A percentile compares a stretch with the other conserved stretches of the same genome.
Evolutionary conservation across 2,329 filamentous ascomycete genomes (phyloP).

Genomic region (Alternaria tenuissima): DNA sequence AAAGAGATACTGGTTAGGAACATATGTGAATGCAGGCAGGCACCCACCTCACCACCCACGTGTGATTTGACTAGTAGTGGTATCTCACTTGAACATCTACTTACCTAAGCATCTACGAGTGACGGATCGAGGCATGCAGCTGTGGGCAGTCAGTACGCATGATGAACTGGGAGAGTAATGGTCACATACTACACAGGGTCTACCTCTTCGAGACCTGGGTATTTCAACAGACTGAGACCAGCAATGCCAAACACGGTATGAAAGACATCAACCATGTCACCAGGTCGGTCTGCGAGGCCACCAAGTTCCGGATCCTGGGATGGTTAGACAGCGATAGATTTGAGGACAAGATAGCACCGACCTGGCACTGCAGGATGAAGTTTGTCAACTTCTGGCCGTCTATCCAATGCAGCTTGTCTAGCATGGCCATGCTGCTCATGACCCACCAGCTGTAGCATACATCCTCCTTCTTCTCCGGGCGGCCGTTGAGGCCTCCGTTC

Average conservation of each 20-base stretch:
- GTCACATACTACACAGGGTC: conserved; percentile 83
- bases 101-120: conserved; percentile 46
- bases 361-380: conserved; percentile 89
- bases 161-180: neutral
- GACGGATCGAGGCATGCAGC: conserved; percentile 53
- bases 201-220: conserved; percentile 78
- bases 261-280: conserved; percentile 96
- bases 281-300: conserved; percentile 88
- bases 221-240: conserved; percentile 83
- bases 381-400: conserved; percentile 77
- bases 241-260: conserved; percentile 91
- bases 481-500: conserved; percentile 88
- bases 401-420: conserved; percentile 90
- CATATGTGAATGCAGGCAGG: neutral
- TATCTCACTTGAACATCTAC: neutral
- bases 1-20: neutral
- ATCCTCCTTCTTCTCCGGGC: conserved; percentile 94
- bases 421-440: conserved; percentile 87
- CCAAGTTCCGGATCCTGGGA: conserved; percentile 76
- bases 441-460: conserved; percentile 99
- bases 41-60: neutral
- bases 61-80: neutral
- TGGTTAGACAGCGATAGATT: neutral
- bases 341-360: conserved; percentile 37
- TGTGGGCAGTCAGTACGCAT: conserved; percentile 25